A percentile compares a stretch with the other conserved stretches of the same genome.
Conservation (phyloP, 2,329 filamentous ascomycete species). For the Aspergillus novoparasiticus region DNA sequence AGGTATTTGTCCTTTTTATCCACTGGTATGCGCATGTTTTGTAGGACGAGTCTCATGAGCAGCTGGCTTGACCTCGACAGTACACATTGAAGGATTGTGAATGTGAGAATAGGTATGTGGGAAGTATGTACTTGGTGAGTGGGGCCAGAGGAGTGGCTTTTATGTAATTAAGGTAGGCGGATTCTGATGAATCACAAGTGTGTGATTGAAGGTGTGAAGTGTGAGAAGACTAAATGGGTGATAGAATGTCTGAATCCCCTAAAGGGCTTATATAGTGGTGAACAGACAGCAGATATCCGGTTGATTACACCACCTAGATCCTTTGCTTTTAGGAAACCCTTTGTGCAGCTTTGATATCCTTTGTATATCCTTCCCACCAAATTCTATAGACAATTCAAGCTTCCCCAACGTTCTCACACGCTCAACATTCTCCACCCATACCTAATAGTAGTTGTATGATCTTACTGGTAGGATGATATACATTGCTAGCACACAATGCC, state of each 20-base stretch:
- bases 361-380: too few species aligned
- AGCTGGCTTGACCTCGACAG: neutral
- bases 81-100: neutral
- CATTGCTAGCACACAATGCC: neutral
- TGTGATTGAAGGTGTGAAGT: neutral
- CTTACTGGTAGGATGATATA: neutral
- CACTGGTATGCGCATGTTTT: neutral
- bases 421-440: neutral
- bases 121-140: neutral
- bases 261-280: too few species aligned
- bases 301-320: too few species aligned
- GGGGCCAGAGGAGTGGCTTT: neutral
- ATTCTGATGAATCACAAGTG: too few species aligned
- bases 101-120: neutral
- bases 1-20: neutral
- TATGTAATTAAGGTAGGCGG: neutral
- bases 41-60: neutral
- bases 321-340: too few species aligned
- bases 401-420: too few species aligned
- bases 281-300: too few species aligned
- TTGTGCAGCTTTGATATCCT: too few species aligned
- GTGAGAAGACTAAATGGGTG: too few species aligned
- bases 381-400: too few species aligned
- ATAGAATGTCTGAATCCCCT: too few species aligned
- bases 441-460: neutral